Base-by-base conservation (phyloP, 2,329 filamentous ascomycete species). In the Zymoseptoria pseudotritici region DNA sequence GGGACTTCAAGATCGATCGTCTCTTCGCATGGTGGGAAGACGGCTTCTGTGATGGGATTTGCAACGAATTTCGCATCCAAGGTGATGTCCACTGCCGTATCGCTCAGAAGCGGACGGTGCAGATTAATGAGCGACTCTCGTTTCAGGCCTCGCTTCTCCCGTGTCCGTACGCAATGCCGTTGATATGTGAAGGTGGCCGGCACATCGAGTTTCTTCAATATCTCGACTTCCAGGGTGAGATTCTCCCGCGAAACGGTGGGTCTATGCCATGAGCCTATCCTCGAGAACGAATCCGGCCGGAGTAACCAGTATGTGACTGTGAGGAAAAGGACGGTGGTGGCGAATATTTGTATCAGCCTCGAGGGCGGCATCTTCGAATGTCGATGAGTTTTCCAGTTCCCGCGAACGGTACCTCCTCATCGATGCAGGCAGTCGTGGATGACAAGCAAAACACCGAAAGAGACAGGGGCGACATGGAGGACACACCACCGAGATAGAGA, bases 221-320 rank as follows among this genome's bases (percentile, higher is more conserved):
- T 57, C 50, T 66, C 61, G 52, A 63, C 52, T 26, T 66, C 64
- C 55, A 63, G 50, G 4, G 64, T 63, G 54, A 63, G 50, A 57
- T 66, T 65, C 19, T 59, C 55, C 13, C 53, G 53, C 13, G 54
- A 22, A 20, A 55, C 13, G 36, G 13, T 46, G 36, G 36, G 17
- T 17, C 13, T 46, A 46, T 46, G 13, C 36, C 36, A 46, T 17
- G 36, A 46, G 36, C 11, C 36, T 46, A n/a, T 13, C 6, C 13
- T 46, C 36, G 36, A 46, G 5, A n/a, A 17, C 13, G 36, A 17
- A 46, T n/a, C 36, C 36, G 36, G 17, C 36, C 17, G 55, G 17
- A 66, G 50, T 20, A 62, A 63, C 22, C 52, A 53, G 60, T 63
- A 66, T 55, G 55, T 55, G 54, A 62, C 59, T 26, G 58, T 55